Conservation (phyloP, 2,329 filamentous ascomycete genomes). For the Colletotrichum sp. region DNA sequence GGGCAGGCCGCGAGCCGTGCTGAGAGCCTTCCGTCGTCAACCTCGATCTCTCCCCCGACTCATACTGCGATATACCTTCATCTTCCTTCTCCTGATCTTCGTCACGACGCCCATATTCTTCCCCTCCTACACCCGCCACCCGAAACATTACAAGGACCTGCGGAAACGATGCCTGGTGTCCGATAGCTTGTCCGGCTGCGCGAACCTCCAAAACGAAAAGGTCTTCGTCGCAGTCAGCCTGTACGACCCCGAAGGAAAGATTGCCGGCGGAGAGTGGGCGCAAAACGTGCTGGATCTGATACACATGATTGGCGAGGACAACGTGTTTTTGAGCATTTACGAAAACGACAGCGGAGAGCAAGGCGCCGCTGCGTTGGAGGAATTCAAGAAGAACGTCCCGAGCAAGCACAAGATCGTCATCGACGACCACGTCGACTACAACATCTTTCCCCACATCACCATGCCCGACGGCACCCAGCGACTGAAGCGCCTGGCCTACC, state of each 20-base stretch:
- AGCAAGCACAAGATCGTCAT: conserved; percentile 58
- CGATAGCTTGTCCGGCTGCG: conserved; percentile 34
- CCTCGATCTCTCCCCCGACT: conserved; percentile 9
- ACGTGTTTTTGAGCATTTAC: conserved; percentile 76
- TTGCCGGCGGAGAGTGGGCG: conserved; percentile 70
- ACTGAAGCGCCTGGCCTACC: conserved; percentile 76
- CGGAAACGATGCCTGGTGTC: conserved; percentile 32
- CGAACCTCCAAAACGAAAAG: conserved; percentile 58
- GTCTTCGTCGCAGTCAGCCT: conserved; percentile 78
- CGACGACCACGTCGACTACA: conserved; percentile 62
- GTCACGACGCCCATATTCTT: conserved; percentile 40
- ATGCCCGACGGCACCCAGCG: conserved; percentile 66
- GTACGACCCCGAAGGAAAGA: conserved; percentile 64
- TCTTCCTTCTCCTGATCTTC: conserved; percentile 35
- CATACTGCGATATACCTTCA: conserved; percentile 26
- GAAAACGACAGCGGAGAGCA: conserved; percentile 70
- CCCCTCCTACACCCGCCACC: conserved; percentile 46
- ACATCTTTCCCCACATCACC: conserved; percentile 61
- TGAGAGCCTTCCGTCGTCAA: conserved; percentile 16
- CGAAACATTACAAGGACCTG: conserved; percentile 40
- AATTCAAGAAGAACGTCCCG: conserved; percentile 52
- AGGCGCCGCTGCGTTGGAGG: conserved; percentile 57
- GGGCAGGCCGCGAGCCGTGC: background rate
- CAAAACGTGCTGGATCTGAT: conserved; percentile 64
- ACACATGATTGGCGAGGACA: conserved; percentile 67